Evolutionary conservation across 495 filamentous ascomycete species (phyloP).

Genomic region (Entonaema liquescens): DNA sequence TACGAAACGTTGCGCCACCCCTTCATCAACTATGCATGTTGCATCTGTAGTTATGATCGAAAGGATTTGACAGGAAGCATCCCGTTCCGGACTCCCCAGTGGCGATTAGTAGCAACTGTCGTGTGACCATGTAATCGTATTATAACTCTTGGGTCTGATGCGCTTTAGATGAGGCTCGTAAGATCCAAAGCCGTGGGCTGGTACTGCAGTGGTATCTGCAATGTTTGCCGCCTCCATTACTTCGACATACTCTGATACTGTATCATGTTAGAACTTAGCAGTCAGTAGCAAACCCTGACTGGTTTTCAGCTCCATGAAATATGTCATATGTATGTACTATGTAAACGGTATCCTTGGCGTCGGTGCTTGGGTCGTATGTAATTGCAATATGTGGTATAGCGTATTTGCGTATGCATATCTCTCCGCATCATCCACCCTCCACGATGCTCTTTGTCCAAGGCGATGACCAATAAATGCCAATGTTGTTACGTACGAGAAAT

Average conservation of each 20-base stretch:
- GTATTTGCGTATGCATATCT: not conserved
- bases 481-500: conserved; percentile 31
- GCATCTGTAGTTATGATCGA: no score
- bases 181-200: not conserved
- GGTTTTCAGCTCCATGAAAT: not conserved
- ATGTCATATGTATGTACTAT: not conserved
- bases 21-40: no score
- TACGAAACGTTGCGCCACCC: no score
- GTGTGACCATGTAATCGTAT: not conserved
- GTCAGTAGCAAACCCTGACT: not conserved
- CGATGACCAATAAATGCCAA: conserved; percentile 9
- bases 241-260: no score
- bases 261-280: no score
- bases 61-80: not conserved
- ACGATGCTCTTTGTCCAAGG: conserved; percentile 13
- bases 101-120: not conserved
- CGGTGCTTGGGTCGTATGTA: not conserved
- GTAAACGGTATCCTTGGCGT: not conserved
- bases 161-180: not conserved
- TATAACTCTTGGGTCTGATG: not conserved
- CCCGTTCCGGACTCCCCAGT: not conserved
- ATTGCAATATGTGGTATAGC: not conserved
- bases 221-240: not conserved
- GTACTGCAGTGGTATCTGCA: not conserved
- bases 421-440: not conserved